These are phyloP conservation scores for Boletus huronensis DNA, from an alignment of 768 basidiomycete genomes.

Conservation along the genomic window DNA sequence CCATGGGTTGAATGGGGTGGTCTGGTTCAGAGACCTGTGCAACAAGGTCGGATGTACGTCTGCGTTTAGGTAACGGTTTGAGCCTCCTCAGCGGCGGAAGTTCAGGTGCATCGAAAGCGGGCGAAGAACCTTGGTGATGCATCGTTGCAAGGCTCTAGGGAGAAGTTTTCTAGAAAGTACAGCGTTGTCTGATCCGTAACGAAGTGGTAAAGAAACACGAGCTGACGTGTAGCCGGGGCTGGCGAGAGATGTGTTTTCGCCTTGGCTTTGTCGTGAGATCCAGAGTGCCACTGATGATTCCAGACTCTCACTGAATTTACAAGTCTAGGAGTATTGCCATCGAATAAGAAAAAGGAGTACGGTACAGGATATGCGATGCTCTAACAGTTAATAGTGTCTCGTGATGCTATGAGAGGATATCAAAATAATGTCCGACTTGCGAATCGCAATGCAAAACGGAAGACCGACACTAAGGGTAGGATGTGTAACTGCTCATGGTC, in stretches of 20 bases:
- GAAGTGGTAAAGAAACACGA: slow-evolving; percentile 22
- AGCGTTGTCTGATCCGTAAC: slow-evolving; percentile 16
- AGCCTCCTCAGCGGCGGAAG: slow-evolving; percentile 60
- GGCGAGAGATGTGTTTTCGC: not conserved
- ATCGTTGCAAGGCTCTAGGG: slow-evolving; percentile 31
- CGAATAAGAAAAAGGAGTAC: slow-evolving; percentile 34
- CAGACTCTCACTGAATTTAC: slow-evolving; percentile 1
- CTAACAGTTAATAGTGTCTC: slow-evolving; percentile 60
- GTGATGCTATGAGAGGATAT: slow-evolving; percentile 43
- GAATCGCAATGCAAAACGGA: slow-evolving; percentile 52
- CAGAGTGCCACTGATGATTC: slow-evolving; percentile 10
- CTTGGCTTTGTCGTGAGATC: slow-evolving; percentile 17
- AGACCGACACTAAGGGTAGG: slow-evolving; percentile 39
- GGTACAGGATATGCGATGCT: slow-evolving; percentile 61
- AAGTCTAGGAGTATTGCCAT: slow-evolving; percentile 13
- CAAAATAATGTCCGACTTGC: slow-evolving; percentile 44
- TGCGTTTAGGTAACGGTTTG: slow-evolving; percentile 77
- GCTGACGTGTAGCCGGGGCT: slow-evolving; percentile 29
- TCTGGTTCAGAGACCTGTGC: slow-evolving; percentile 24
- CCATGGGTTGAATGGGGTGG: slow-evolving; percentile 31
- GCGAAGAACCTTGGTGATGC: slow-evolving; percentile 51
- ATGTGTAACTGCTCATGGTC: slow-evolving; percentile 44
- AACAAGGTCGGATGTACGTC: slow-evolving; percentile 46
- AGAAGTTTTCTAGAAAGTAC: slow-evolving; percentile 15
- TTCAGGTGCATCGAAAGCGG: slow-evolving; percentile 64